phyloP scores from a whole-genome alignment of 2,329 filamentous ascomycete genomes.

The Nemania sp. region DNA sequence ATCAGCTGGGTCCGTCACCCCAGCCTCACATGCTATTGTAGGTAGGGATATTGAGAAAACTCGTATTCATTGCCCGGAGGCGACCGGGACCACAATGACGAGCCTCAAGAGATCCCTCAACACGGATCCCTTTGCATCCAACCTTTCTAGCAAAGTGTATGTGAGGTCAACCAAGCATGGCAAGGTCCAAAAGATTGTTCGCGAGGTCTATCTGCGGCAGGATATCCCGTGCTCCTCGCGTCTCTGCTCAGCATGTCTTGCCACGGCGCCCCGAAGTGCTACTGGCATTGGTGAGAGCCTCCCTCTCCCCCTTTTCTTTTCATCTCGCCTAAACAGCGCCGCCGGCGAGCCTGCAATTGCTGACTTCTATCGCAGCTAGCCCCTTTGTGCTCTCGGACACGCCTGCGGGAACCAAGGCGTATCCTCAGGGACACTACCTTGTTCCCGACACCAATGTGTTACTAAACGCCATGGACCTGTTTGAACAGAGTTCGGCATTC shows the following conservation, averaged over 20 bases:
- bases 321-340: background rate
- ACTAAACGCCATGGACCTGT: slow-evolving; percentile 93
- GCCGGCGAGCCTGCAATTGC: slow-evolving; percentile 15
- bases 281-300: slow-evolving; percentile 67
- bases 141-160: slow-evolving; percentile 93
- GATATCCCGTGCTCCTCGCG: slow-evolving; percentile 97
- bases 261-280: slow-evolving; percentile 76
- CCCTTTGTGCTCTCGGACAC: slow-evolving; percentile 88
- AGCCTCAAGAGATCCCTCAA: slow-evolving; percentile 64
- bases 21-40: too few species aligned
- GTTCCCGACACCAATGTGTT: slow-evolving; percentile 96
- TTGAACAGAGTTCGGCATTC: slow-evolving; percentile 88
- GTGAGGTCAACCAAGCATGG: slow-evolving; percentile 92
- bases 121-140: slow-evolving; percentile 61
- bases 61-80: background rate
- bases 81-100: slow-evolving; percentile 51
- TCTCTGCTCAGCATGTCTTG: slow-evolving; percentile 76
- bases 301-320: too few species aligned
- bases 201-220: slow-evolving; percentile 91
- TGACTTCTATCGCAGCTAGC: slow-evolving; percentile 55
- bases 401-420: slow-evolving; percentile 80
- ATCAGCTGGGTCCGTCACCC: background rate
- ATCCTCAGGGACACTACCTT: slow-evolving; percentile 87
- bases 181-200: slow-evolving; percentile 98
- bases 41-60: too few species aligned